Evolutionary conservation across 2,329 filamentous ascomycete species (phyloP).

Genomic region (Camptophora hylomeconis): DNA sequence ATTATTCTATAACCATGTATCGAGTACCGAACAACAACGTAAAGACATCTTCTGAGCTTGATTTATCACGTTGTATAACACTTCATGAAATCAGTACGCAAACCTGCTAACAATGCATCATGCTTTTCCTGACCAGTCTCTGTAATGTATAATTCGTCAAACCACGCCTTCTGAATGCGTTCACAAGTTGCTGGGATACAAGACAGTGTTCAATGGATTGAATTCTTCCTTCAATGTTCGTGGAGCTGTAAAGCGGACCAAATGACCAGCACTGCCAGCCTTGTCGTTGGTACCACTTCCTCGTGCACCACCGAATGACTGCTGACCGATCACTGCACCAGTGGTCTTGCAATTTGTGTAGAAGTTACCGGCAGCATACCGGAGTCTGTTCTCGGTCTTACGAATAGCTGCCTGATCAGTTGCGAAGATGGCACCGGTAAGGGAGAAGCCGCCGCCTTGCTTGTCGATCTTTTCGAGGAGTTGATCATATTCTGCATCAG

Average conservation of each 20-base stretch:
- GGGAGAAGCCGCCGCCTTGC: conserved; percentile 31
- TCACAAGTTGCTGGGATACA: conserved; percentile 15
- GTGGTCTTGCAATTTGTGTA: conserved; percentile 48
- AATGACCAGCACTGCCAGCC: conserved; percentile 38
- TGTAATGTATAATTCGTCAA: no score
- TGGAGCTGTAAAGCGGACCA: conserved; percentile 39
- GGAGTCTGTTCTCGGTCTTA: conserved; percentile 38
- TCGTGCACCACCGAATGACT: conserved; percentile 41
- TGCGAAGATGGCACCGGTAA: conserved; percentile 40
- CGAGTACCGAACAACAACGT: no score
- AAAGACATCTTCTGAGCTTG: no score
- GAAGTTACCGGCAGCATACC: conserved; percentile 44
- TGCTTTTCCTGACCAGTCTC: no score
- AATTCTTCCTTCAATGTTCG: conserved; percentile 42
- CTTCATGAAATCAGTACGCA: no score
- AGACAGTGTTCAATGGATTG: conserved; percentile 17
- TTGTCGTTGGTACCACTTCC: conserved; percentile 45
- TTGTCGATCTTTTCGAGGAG: conserved; percentile 28
- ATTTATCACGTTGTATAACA: no score
- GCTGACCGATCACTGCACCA: conserved; percentile 42
- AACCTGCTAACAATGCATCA: no score
- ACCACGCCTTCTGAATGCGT: no score
- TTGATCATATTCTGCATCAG: conserved; percentile 28
- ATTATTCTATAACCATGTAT: no score
- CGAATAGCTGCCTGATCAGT: conserved; percentile 35